Evolutionary conservation across 495 filamentous ascomycete species (phyloP).

Genomic region (Trypethelium eluteriae): DNA sequence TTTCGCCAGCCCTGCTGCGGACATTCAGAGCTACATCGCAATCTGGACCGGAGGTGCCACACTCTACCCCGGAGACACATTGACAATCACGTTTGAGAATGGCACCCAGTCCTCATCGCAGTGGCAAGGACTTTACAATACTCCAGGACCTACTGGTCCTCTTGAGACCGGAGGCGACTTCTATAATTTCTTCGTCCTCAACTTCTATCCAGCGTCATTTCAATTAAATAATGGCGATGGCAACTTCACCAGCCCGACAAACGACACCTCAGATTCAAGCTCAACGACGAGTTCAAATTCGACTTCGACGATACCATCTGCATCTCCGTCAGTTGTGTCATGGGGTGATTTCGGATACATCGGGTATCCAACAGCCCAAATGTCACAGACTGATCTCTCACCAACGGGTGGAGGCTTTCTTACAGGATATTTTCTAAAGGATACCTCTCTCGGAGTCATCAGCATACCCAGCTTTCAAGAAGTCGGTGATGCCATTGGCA

Average conservation of each 20-base stretch:
- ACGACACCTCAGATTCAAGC: neutral
- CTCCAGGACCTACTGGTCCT: no score
- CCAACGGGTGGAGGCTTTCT: conserved; percentile 21
- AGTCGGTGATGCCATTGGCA: conserved; percentile 21
- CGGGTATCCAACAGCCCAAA: neutral
- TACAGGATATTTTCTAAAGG: conserved; percentile 37
- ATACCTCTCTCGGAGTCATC: conserved; percentile 38
- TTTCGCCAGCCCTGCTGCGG: no score
- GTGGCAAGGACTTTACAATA: no score
- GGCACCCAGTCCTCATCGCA: no score
- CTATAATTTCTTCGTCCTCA: no score
- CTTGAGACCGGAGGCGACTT: no score
- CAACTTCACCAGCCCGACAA: neutral
- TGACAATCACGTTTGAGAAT: no score
- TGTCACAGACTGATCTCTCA: neutral
- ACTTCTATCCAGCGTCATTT: no score
- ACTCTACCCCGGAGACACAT: no score
- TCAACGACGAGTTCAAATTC: neutral
- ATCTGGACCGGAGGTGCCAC: no score
- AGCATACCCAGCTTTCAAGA: conserved; percentile 45
- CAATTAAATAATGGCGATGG: no score
- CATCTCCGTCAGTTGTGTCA: neutral
- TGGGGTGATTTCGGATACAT: neutral
- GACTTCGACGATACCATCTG: neutral
- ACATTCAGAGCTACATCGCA: no score